Evolutionary conservation across 805 yeast species (phyloP).

Genomic region (Suhomyces sp.): DNA sequence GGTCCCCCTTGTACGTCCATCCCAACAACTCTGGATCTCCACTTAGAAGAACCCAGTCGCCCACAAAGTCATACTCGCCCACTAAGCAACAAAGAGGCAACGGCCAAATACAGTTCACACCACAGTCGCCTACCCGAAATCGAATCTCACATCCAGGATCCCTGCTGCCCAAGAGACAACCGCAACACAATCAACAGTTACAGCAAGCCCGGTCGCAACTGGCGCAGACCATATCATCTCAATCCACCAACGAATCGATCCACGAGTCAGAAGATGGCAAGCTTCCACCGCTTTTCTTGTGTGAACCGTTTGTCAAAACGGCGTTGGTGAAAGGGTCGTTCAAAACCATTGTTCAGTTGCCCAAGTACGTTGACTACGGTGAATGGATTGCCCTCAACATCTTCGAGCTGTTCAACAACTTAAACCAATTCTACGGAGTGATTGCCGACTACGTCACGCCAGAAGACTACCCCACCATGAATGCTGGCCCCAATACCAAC

Average conservation of each 20-base stretch:
- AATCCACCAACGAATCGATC: neutral
- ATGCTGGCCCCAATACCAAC: slow-evolving; percentile 89
- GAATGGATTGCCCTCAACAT: slow-evolving; percentile 96
- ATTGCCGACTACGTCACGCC: slow-evolving; percentile 89
- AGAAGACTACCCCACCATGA: slow-evolving; percentile 88
- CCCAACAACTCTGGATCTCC: slow-evolving; percentile 33
- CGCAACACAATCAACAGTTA: slow-evolving; percentile 1
- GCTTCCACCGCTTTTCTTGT: slow-evolving; percentile 62
- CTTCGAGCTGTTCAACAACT: slow-evolving; percentile 81
- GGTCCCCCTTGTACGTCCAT: slow-evolving; percentile 31
- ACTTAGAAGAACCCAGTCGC: slow-evolving; percentile 35
- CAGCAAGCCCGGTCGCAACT: slow-evolving; percentile 12
- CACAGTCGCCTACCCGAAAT: slow-evolving; percentile 23
- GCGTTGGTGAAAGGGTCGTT: slow-evolving; percentile 95
- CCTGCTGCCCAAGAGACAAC: slow-evolving; percentile 11
- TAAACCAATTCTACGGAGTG: slow-evolving; percentile 88
- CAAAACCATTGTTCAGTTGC: slow-evolving; percentile 91
- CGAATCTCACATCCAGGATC: slow-evolving; percentile 7
- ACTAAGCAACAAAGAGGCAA: slow-evolving; percentile 26
- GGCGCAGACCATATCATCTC: slow-evolving; percentile 10
- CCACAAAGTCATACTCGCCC: slow-evolving; percentile 42
- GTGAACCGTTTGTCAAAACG: slow-evolving; percentile 91
- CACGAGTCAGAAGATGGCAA: neutral
- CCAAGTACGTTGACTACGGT: slow-evolving; percentile 88
- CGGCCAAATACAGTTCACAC: slow-evolving; percentile 18